phyloP scores from a whole-genome alignment of 495 filamentous ascomycete genomes.

The Lophiotrema nucula region DNA sequence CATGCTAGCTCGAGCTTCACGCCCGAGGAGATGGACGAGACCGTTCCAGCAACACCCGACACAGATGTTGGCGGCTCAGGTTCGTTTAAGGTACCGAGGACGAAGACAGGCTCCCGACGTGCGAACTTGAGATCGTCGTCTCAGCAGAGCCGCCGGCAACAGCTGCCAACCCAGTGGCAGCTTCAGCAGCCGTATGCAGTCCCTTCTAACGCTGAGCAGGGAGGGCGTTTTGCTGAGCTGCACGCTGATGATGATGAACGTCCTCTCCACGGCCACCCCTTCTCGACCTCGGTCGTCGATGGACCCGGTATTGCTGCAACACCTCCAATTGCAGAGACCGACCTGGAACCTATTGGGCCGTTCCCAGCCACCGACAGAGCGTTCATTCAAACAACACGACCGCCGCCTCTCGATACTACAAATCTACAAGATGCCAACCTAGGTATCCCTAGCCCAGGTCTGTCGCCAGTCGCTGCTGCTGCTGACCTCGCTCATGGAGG shows the following conservation, averaged over 20 bases:
- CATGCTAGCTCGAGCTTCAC: constrained; percentile 13
- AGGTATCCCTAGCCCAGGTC: constrained; percentile 88
- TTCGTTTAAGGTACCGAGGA: constrained; percentile 27
- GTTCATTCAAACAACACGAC: constrained; percentile 21
- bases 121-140: constrained; percentile 26
- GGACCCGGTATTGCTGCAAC: constrained; percentile 41
- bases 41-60: constrained; percentile 31
- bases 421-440: constrained; percentile 83
- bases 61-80: constrained; percentile 27
- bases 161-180: constrained; percentile 18
- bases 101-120: constrained; percentile 9
- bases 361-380: constrained; percentile 30
- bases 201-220: constrained; percentile 9
- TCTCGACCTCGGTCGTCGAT: constrained; percentile 18
- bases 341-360: constrained; percentile 37
- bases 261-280: constrained; percentile 12
- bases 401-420: constrained; percentile 54
- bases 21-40: constrained; percentile 30
- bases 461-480: constrained; percentile 86
- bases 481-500: constrained; percentile 51
- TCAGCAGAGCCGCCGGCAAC: constrained; percentile 8
- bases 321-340: constrained; percentile 43
- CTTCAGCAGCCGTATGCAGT: constrained; percentile 19
- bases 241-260: background rate
- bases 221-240: background rate